Evolutionary conservation across 345 rosid species (phyloP), one percentile per base, ranked within the genome.

Genomic region (Boechera stricta): DNA sequence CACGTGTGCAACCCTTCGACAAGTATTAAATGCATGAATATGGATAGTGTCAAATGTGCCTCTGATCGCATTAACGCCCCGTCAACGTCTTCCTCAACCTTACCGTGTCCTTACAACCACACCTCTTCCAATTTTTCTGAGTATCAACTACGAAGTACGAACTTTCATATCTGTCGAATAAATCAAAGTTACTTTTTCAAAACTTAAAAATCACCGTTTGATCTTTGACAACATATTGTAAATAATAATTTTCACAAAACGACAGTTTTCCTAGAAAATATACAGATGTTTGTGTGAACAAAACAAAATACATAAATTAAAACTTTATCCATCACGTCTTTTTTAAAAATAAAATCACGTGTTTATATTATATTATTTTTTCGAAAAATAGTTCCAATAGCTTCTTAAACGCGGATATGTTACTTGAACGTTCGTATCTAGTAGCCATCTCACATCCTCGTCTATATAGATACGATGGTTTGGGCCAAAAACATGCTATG

Each of bases 1-100:
- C 68, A 42, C 77, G 81, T 78, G 81, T 72, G 68, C 44, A 28
- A 32, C 49, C 26, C 10, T 38, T 60, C 28, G 29, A 38, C 55
- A 59, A 4, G 49, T 21, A 44, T 47, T 58, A 56, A 54, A 44
- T 74, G 77, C 42, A n/a, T 15, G 26, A 48, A 65, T 24, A 5
- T 60, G 67, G 67, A 35, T 47, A 12, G n/a, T 36, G 39, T 36
- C 39, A 36, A 36, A 0, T 41, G 44, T 41, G 67, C 39, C n/a
- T 58, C 33, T 13, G 57, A 32, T 61, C 49, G 31, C 21, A 36
- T 60, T 68, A 32, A 76, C 55, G 56, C 55, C 63, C 55, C 63
- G 48, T 15, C 55, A 51, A 41, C 44, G 44, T 41, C 44, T 41
- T 41, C 44, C 44, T 4, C 44, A 41, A 41, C 44, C 44, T 41